Evolutionary conservation across 2,329 filamentous ascomycete species (phyloP), one percentile per base, ranked within the genome.

Genomic region (Diaporthe amygdali): DNA sequence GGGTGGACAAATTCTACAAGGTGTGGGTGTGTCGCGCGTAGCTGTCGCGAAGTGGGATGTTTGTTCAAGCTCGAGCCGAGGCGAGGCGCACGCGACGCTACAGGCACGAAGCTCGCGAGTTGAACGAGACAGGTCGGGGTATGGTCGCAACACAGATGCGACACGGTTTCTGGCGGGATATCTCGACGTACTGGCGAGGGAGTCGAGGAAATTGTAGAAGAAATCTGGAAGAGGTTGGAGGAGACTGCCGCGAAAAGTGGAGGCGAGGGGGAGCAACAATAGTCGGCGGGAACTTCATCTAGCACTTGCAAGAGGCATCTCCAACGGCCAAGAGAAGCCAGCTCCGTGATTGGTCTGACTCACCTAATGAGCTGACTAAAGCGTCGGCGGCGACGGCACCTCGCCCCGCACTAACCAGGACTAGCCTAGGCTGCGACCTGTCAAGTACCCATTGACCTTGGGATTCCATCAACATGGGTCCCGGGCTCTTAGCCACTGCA

Each of bases 241-340:
- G 56, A 66, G 69, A 72, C 25, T 68, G 49, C 47, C 51, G 39
- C 56, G 52, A 73, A 68, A 64, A 68, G 64, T 73, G 55, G 68
- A 72, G 71, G 71, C 68, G 68, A 66, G 68, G 69, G 63, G 49
- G 71, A 54, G 63, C 52, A 61, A 71, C 56, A 51, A 46, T 27
- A 34, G 68, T 44, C 32, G 47, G 66, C 32, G 20, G 41, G 41
- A 68, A 55, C 22, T 17, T 56, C 66, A 68, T 32, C n/a, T 34
- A 47, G 54, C 41, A 30, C 27, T 39, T 51, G 44, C 22, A 39
- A 59, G 41, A n/a, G 54, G 54, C 52, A 59, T 68, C 66, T 55
- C 52, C 52, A 49, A 56, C 52, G 10, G n/a, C 27, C 2, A 39
- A 20, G 59, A 64, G 44, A 20, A 64, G 44, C 12, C 30, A 64